phyloP scores from a whole-genome alignment of 192 early-diverging fungal species.

The Dimargaris xerosporica region DNA sequence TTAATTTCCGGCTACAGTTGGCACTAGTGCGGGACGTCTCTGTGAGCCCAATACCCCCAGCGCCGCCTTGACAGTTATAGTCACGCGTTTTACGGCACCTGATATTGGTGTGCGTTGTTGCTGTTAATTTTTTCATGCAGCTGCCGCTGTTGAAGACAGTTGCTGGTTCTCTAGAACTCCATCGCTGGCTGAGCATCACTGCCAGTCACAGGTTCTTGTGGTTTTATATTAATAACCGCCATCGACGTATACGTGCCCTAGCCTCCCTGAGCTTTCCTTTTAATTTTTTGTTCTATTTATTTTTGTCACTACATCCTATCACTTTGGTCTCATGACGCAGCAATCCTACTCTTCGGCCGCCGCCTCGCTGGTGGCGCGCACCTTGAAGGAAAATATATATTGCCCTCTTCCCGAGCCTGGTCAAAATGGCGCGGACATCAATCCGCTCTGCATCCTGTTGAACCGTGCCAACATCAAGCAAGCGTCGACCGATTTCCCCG shows the following conservation, averaged over 20 bases:
- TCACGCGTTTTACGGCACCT: too few relatives aligned
- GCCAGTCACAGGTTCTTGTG: too few relatives aligned
- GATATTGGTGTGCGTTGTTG: too few relatives aligned
- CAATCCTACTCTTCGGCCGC: neutral
- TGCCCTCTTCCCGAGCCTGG: slow-evolving; percentile 7
- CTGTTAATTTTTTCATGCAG: too few relatives aligned
- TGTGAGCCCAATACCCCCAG: too few relatives aligned
- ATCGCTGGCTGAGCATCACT: too few relatives aligned
- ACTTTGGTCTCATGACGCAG: neutral
- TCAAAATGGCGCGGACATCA: neutral
- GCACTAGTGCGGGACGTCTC: too few relatives aligned
- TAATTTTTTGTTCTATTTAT: neutral
- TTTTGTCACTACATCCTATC: neutral
- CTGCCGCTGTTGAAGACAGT: too few relatives aligned
- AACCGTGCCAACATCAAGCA: slow-evolving; percentile 2
- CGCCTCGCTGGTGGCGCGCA: neutral
- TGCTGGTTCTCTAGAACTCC: too few relatives aligned
- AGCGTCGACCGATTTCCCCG: slow-evolving; percentile 1
- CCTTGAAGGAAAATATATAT: slow-evolving; percentile 4
- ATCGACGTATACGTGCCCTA: neutral
- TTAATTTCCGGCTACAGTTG: too few relatives aligned
- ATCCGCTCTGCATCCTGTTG: slow-evolving; percentile 6
- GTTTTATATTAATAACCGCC: too few relatives aligned
- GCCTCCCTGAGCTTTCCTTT: neutral
- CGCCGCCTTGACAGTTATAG: too few relatives aligned